These are phyloP conservation scores for Penicillium crystallinum DNA, from an alignment of 495 filamentous ascomycete genomes.

Conservation along the genomic window DNA sequence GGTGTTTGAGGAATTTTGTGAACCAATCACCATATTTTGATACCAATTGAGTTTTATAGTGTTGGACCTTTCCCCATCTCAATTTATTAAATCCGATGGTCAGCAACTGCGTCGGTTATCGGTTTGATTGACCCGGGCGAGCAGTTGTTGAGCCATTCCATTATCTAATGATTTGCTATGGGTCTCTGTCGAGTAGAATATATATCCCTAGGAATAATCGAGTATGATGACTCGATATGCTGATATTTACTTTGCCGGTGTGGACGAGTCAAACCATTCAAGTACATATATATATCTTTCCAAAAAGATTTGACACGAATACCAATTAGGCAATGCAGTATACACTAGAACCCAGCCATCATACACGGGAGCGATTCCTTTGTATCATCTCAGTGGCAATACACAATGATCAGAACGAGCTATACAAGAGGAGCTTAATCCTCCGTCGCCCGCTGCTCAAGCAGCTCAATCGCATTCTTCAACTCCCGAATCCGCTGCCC, in stretches of 20 bases:
- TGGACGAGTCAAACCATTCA: too few relatives aligned
- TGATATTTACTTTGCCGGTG: too few relatives aligned
- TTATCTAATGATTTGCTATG: background rate
- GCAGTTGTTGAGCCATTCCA: background rate
- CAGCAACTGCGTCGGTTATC: background rate
- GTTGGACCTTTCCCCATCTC: background rate
- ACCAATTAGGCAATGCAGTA: background rate
- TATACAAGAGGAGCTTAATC: conserved; percentile 17
- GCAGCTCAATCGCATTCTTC: conserved; percentile 35
- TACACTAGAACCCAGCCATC: background rate
- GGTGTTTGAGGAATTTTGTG: background rate
- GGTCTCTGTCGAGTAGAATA: too few relatives aligned
- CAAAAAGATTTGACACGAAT: background rate
- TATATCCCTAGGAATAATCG: too few relatives aligned
- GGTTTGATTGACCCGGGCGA: background rate
- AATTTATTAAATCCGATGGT: too few relatives aligned
- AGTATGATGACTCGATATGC: too few relatives aligned
- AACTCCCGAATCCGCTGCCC: conserved; percentile 41
- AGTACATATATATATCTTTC: background rate
- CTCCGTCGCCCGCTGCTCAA: conserved; percentile 37
- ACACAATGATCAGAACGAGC: background rate
- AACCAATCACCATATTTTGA: conserved; percentile 1
- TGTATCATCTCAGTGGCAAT: background rate
- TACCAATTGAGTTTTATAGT: conserved; percentile 2
- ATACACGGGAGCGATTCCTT: background rate